These are phyloP conservation scores for Fusarium torreyae DNA, from an alignment of 2,329 filamentous ascomycete genomes.

Conservation along the genomic window DNA sequence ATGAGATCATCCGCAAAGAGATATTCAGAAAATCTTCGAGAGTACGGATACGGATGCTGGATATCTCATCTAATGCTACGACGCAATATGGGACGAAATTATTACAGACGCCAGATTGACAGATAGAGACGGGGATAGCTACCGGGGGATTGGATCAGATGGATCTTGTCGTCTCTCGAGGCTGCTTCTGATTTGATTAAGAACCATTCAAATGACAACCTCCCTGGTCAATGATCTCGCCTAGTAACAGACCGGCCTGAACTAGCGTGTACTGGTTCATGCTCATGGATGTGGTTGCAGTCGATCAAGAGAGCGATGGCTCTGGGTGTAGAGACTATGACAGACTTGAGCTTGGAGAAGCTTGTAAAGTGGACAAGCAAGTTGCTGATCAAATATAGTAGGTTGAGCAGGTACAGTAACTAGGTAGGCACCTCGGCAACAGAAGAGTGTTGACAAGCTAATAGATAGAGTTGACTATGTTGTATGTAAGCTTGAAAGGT, in stretches of 20 bases:
- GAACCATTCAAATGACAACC: neutral
- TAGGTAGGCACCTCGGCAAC: no score
- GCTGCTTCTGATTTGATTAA: slow-evolving; percentile 34
- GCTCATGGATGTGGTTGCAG: slow-evolving; percentile 4
- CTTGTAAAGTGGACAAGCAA: slow-evolving; percentile 31
- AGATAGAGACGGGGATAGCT: slow-evolving; percentile 34
- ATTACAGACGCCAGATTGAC: slow-evolving; percentile 24
- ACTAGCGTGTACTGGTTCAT: slow-evolving; percentile 26
- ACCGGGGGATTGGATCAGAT: slow-evolving; percentile 29
- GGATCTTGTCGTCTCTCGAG: slow-evolving; percentile 20
- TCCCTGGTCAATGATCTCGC: slow-evolving; percentile 43
- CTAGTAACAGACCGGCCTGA: slow-evolving; percentile 26
- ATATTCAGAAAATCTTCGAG: neutral
- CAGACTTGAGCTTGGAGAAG: slow-evolving; percentile 7
- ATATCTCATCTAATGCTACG: slow-evolving; percentile 6
- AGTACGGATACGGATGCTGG: neutral
- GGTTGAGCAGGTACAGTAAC: neutral
- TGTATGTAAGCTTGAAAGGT: no score
- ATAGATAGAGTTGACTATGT: no score
- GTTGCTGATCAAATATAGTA: neutral
- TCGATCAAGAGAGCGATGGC: slow-evolving; percentile 17
- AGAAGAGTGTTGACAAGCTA: no score
- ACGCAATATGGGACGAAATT: slow-evolving; percentile 20
- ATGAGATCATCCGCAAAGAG: slow-evolving; percentile 14
- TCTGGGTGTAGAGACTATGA: neutral